A percentile compares a stretch with the other conserved stretches of the same genome.
These are phyloP conservation scores for Clarireedia paspali DNA, from an alignment of 2,329 filamentous ascomycete genomes.

Conservation along the genomic window DNA sequence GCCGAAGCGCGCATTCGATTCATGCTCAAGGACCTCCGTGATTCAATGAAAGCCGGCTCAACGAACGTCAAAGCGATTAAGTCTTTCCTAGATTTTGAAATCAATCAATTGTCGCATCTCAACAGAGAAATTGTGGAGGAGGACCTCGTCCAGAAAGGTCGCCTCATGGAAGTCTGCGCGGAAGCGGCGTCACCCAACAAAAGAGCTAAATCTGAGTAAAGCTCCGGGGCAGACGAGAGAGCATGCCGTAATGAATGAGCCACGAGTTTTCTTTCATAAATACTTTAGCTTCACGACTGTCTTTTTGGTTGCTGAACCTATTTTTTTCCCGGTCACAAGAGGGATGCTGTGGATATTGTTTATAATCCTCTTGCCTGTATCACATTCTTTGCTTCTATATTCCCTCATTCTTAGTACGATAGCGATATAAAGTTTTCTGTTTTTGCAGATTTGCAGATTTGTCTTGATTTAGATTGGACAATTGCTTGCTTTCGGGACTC, in stretches of 20 bases:
- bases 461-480: background rate
- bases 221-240: background rate
- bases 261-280: slow-evolving; percentile 9
- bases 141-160: slow-evolving; percentile 23
- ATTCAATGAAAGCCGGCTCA: slow-evolving; percentile 30
- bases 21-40: slow-evolving; percentile 29
- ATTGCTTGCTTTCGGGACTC: background rate
- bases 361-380: background rate
- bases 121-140: slow-evolving; percentile 30
- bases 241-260: background rate
- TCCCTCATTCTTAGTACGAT: background rate
- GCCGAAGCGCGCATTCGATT: slow-evolving; percentile 30
- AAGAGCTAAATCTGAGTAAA: slow-evolving; percentile 15
- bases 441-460: background rate
- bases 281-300: no score
- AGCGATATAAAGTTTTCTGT: background rate
- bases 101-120: slow-evolving; percentile 25
- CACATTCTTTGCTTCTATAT: background rate
- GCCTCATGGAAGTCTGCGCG: slow-evolving; percentile 22
- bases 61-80: slow-evolving; percentile 31
- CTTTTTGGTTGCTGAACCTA: no score
- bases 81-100: slow-evolving; percentile 31
- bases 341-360: background rate
- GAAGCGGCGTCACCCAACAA: slow-evolving; percentile 19
- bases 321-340: no score